Evolutionary conservation across 768 basidiomycete species (phyloP), one percentile per base, ranked within the genome.

Genomic region (Tylopilus sp.): DNA sequence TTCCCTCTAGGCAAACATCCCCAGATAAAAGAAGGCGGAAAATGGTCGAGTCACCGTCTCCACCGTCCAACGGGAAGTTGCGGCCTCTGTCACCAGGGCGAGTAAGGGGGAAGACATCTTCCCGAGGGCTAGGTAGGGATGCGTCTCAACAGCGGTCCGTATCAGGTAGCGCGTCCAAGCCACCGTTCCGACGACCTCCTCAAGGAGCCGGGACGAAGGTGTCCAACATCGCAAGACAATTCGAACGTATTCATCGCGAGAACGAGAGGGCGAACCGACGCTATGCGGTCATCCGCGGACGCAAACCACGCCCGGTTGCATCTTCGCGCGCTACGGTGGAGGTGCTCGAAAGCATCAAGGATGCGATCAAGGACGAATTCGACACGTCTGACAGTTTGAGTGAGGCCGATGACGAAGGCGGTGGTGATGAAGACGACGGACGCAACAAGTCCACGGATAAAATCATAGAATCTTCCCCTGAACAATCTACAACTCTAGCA

Each of bases 301-400:
- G 83, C 56, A 83, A 88, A 40, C 89, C 91, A 18, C 86, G 95
- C 28, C 95, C 97, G 12, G 91, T 98, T 13, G 88, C 89, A 18
- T 86, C 86, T 22, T 87, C 94, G 15, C 81, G 85, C 40, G 93
- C 91, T 15, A 92, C 85, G 60, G 91, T 95, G 1, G 85, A 94
- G 63, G 80, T 97, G 28, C 77, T 97, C 22, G 86, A 90, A 47
- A 94, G 91, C 61, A 81, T 97, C 61, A 86, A 88, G 64, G 94
- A 97, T 61, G 95, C 90, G 2, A 89, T 97, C 64, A 90, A 91
- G 59, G 91, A 88, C 57, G 82, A 89, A 57, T 85, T 85, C 20
- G 88, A 89, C 45, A 77, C 75, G 51, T 85, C 84, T 3, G 85
- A 88, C 57, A 80, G 83, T 11, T 77, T 82, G 59, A 66, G 78